Percentiles rank a stretch among this genome's conserved stretches.
phyloP scores from a whole-genome alignment of 768 basidiomycete species.

The Lyophyllum semitale region DNA sequence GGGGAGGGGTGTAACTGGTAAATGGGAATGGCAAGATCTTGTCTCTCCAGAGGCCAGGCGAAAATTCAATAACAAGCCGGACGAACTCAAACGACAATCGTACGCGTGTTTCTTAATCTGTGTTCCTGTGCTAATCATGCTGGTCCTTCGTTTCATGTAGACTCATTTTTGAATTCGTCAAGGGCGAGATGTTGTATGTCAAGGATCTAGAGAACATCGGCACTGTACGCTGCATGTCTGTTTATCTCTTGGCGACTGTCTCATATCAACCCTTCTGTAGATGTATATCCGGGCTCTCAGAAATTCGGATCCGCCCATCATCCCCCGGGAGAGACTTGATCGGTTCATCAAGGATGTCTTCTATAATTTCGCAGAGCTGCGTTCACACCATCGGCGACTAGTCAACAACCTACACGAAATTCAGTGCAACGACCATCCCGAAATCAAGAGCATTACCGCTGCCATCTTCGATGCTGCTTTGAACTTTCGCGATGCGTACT shows the following conservation, averaged over 20 bases:
- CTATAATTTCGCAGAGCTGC: conserved; percentile 81
- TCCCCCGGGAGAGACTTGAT: conserved; percentile 68
- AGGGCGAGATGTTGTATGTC: conserved; percentile 97
- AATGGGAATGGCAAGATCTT: conserved; percentile 90
- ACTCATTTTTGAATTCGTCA: conserved; percentile 92
- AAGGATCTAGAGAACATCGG: conserved; percentile 90
- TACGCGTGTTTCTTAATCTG: conserved; percentile 36
- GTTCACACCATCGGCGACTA: conserved; percentile 72
- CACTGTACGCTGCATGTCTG: conserved; percentile 46
- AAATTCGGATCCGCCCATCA: conserved; percentile 75
- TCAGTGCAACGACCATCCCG: conserved; percentile 85
- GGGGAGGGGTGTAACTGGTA: conserved; percentile 76
- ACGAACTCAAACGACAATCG: conserved; percentile 85
- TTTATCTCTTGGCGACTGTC: not conserved
- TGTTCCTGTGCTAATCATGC: too few relatives aligned
- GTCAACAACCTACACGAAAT: conserved; percentile 82
- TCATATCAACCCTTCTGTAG: conserved; percentile 34
- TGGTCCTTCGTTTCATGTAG: conserved; percentile 36
- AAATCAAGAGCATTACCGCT: conserved; percentile 80
- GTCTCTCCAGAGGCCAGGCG: conserved; percentile 65
- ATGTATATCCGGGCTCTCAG: conserved; percentile 84
- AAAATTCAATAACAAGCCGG: conserved; percentile 52
- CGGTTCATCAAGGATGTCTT: conserved; percentile 87
- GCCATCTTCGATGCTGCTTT: conserved; percentile 85
- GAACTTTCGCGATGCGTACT: conserved; percentile 90